Base-by-base conservation (phyloP, 1,284 basidiomycete genomes). In the Exobasidium rhododendri region DNA sequence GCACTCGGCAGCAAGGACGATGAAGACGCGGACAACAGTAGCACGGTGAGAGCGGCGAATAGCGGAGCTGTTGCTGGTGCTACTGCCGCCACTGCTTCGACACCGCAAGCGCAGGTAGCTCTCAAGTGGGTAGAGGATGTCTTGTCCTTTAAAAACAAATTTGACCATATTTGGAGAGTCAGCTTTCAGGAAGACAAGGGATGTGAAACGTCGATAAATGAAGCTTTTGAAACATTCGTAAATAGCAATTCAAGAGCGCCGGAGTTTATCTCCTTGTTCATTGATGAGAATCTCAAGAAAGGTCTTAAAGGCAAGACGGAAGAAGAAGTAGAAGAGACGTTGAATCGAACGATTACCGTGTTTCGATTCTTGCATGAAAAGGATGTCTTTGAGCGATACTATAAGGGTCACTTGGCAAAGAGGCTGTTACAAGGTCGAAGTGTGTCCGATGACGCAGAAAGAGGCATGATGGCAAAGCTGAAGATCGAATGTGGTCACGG, bases 371-470 rank as follows among this genome's bases (percentile, higher is more conserved):
- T 98, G 64, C 85, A 88, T 7, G 94, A 98, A 81, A 98, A 97
- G 82, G 96, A 99, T 79, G 87, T 94, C 24, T 99, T 99, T 77
- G 96, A 99, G 81, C 86, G 91, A 26, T 98, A 98, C 81, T 99
- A 98, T 83, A 98, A 98, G 82, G 85, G 85, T 24, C 96, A 98
- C 79, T 87, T 99, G 20, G 91, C 94, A 10, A 92, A 94, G 78
- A 90, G 96, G 45, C 83, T 99, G 29, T 85, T 98, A 30, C 86
- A 87, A 47, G 87, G 86, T 11, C 87, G 92, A 20, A 94, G 91
- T 30, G 88, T 94, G 1, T 94, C 92, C 0, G 96, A 98, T 77
- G 96, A 99, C 80, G 94, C 96, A 1, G 96, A 99, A 80, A 88
- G 91, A 56, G 92, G 91, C 61, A 97, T 99, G 94, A 86, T 99